These are phyloP conservation scores for Aureobasidium sp. DNA, from an alignment of 2,329 filamentous ascomycete genomes.

Conservation along the genomic window DNA sequence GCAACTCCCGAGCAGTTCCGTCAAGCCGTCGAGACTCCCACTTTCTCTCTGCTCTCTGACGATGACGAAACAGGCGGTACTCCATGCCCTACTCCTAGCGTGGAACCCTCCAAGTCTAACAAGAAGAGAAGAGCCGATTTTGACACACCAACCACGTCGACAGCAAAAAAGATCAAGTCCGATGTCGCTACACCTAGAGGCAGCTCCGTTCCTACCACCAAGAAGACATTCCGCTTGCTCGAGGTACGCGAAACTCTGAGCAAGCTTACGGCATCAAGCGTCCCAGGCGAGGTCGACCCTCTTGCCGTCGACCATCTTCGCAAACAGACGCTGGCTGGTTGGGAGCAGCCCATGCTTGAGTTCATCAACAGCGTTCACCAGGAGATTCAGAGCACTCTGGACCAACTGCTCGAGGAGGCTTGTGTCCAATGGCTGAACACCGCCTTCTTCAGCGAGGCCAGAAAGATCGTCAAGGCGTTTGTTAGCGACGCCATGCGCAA, in stretches of 20 bases:
- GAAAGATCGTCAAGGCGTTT: slow-evolving; percentile 24
- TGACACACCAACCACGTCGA: neutral
- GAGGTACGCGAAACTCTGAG: slow-evolving; percentile 6
- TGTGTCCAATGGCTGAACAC: slow-evolving; percentile 29
- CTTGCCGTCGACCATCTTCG: slow-evolving; percentile 30
- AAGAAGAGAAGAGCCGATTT: neutral
- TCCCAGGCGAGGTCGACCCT: slow-evolving; percentile 31
- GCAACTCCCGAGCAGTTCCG: slow-evolving; percentile 22
- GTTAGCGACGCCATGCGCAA: slow-evolving; percentile 25
- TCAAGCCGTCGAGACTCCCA: neutral
- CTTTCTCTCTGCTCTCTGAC: slow-evolving; percentile 18
- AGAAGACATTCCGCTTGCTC: slow-evolving; percentile 5
- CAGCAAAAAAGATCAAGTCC: slow-evolving; percentile 5
- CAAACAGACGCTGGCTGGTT: slow-evolving; percentile 24
- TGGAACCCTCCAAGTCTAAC: neutral
- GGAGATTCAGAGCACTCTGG: slow-evolving; percentile 23
- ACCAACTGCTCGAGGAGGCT: slow-evolving; percentile 18
- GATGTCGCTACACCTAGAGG: neutral
- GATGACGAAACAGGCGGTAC: slow-evolving; percentile 19
- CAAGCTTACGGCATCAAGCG: slow-evolving; percentile 21
- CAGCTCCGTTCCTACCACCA: neutral
- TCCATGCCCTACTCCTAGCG: slow-evolving; percentile 7
- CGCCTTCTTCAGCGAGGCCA: slow-evolving; percentile 24
- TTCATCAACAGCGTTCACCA: slow-evolving; percentile 27
- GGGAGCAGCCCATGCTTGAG: slow-evolving; percentile 23